Base-by-base conservation (phyloP, 1,284 basidiomycete genomes). In the Leccinum laetum region DNA sequence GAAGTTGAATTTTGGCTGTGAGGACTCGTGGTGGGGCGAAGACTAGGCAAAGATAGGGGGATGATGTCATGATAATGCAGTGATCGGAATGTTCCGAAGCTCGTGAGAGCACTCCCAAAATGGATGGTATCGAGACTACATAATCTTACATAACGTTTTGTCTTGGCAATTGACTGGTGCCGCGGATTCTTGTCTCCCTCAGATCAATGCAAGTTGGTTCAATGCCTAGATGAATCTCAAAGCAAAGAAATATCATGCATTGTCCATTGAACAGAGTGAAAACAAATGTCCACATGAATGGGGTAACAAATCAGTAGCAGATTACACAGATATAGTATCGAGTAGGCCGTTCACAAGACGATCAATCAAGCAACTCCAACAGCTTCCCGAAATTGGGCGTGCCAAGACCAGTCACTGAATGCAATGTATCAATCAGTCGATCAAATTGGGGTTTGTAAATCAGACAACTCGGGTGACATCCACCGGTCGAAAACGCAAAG, bases 371-470 rank as follows among this genome's bases (percentile, higher is more conserved):
- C 60, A 74, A 24, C 10, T 37, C 21, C 60, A 73, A 55, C 62
- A 81, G 41, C 55, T 74, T 73, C 16, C 69, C 69, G 64, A 82
- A 81, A 64, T 82, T 71, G 3, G 83, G 83, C 1, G 83, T 84
- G 3, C 82, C 82, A 2, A 81, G 65, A 35, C 84, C 83, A n/a
- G 82, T 84, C 16, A 84, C 83, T 74, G 52, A 1, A 62, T 24
- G 0, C 26, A 56, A 29, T 10, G 24, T 3, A 5, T 64, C 56
- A 44, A 5, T 58, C 62, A 61, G 37, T 56, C 18, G 11, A 14
- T 26, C 11, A 26, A 32, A 18, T 32, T 39, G 46, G 11, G 18
- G 18, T 49, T 49, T 18, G 46, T 13, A 21, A 11, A 49, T 21
- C 6, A 49, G 44, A 46, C n/a, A 4, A n/a, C 32, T 35, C 32